Evolutionary conservation across 2,329 filamentous ascomycete genomes (phyloP), one percentile per base, ranked within the genome.

Genomic region (Tolypocladium pustulatum): DNA sequence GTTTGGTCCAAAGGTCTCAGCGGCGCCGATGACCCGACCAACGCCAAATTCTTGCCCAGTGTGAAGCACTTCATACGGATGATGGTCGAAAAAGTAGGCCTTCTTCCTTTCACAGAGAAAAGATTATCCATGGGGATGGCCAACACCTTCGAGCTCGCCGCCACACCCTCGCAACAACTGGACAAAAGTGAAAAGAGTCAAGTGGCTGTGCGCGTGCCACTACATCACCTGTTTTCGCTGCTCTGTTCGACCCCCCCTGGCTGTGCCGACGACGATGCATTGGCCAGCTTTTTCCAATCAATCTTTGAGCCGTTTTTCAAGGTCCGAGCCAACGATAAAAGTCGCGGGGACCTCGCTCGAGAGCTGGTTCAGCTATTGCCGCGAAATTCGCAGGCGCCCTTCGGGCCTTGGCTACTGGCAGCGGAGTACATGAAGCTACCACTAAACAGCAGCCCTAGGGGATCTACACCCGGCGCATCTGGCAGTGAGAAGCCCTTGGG

Each of bases 221-320:
- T 92, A 3, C 78, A 87, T 41, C 84, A 89, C 62, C 77, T 91
- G 3, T 81, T 89, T 57, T 76, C 80, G 1, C 76, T 89, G 38
- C 75, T 91, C 4, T 79, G 80, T 2, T 75, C 77, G 41, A 64
- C 78, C 0, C 78, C 82, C 1, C 69, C 74, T 0, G 78, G 78
- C 3, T 68, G 78, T 17, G 64, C 69, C 7, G 81, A 85, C 40
- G 72, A 81, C 41, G 75, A 79, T 10, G 69, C 69, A 3, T 72
- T 79, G 43, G 70, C 72, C 12, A 68, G 72, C 10, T 76, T 84
- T 51, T 73, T 86, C 36, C 70, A 75, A 17, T 67, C 75, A 0
- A 73, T 84, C 1, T 79, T 89, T 56, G 73, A 76, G 3, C 85
- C 83, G 0, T 88, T 88, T 63, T 78, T 87, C 55, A 71, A 72